A percentile compares a stretch with the other conserved stretches of the same genome.
Conservation (phyloP, 2,329 filamentous ascomycete genomes). For the Hyphodiscus sp. region DNA sequence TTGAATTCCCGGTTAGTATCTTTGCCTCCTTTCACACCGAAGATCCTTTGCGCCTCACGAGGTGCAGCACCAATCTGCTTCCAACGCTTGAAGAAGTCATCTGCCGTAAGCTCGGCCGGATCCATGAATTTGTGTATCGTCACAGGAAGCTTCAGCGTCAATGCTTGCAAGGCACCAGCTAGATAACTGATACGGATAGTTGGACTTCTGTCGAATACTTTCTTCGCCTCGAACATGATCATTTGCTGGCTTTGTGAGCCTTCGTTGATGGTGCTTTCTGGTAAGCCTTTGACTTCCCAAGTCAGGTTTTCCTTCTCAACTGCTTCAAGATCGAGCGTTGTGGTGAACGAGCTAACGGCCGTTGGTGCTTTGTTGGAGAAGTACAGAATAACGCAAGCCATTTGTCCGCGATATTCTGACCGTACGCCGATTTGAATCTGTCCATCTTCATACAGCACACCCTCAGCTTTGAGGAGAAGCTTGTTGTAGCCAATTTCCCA, state of each 20-base stretch:
- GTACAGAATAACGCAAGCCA: slow-evolving; percentile 92
- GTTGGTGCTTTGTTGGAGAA: slow-evolving; percentile 91
- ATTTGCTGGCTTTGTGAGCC: slow-evolving; percentile 84
- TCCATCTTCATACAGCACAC: slow-evolving; percentile 88
- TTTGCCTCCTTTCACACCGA: slow-evolving; percentile 54
- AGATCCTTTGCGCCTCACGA: slow-evolving; percentile 82
- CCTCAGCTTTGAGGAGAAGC: slow-evolving; percentile 72
- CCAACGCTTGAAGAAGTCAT: slow-evolving; percentile 99
- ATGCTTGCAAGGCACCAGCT: slow-evolving; percentile 83
- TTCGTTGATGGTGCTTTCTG: slow-evolving; percentile 71
- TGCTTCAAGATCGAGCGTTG: slow-evolving; percentile 77
- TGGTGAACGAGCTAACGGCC: slow-evolving; percentile 84
- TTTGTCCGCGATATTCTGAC: slow-evolving; percentile 90
- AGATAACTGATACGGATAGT: slow-evolving; percentile 94
- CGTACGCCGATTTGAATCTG: slow-evolving; percentile 90
- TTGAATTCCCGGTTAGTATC: slow-evolving; percentile 58
- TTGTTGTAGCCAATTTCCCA: slow-evolving; percentile 90
- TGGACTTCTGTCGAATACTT: slow-evolving; percentile 74
- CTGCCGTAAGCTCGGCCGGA: slow-evolving; percentile 72
- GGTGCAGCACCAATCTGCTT: slow-evolving; percentile 91
- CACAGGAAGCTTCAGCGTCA: slow-evolving; percentile 86
- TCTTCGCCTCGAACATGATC: slow-evolving; percentile 85
- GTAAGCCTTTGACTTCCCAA: slow-evolving; percentile 81
- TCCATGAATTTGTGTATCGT: slow-evolving; percentile 96
- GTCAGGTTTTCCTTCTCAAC: slow-evolving; percentile 61